These are phyloP conservation scores for Podila minutissima DNA, from an alignment of 192 early-diverging fungal species.

Conservation along the genomic window DNA sequence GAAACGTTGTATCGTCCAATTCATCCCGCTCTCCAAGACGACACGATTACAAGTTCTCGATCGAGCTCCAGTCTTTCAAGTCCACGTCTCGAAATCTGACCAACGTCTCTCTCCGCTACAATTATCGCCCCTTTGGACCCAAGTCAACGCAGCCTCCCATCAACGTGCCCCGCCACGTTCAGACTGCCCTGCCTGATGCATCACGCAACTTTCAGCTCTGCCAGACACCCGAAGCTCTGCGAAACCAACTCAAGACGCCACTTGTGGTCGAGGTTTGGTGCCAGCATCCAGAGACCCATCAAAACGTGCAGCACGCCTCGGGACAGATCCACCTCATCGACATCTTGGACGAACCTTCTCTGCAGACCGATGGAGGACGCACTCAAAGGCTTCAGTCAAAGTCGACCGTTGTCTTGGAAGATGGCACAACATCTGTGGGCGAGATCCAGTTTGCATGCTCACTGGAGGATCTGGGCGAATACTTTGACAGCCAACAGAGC, in stretches of 20 bases:
- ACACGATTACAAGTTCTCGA: constrained; percentile 53
- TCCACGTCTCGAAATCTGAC: constrained; percentile 18
- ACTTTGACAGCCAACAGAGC: constrained; percentile 53
- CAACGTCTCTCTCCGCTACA: constrained; percentile 46
- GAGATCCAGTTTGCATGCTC: constrained; percentile 48
- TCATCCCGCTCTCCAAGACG: constrained; percentile 39
- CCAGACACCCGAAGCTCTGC: constrained; percentile 44
- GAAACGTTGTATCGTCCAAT: constrained; percentile 19
- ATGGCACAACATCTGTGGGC: constrained; percentile 24
- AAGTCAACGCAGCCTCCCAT: constrained; percentile 46
- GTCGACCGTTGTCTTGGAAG: constrained; percentile 22
- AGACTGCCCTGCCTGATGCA: constrained; percentile 24
- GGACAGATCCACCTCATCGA: constrained; percentile 47
- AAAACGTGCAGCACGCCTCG: constrained; percentile 36
- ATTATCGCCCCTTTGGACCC: constrained; percentile 49
- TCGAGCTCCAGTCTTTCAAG: constrained; percentile 47
- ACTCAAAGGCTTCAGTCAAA: constrained; percentile 32
- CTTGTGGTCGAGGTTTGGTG: constrained; percentile 47
- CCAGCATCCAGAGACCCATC: constrained; percentile 35
- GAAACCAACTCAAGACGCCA: constrained; percentile 44
- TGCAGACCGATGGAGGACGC: constrained; percentile 21
- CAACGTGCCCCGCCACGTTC: constrained; percentile 27
- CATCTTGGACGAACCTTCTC: constrained; percentile 23
- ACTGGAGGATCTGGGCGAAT: constrained; percentile 48
- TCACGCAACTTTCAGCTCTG: constrained; percentile 46